phyloP scores from a whole-genome alignment of 495 filamentous ascomycete genomes.

The Barbatosphaeria neglecta region DNA sequence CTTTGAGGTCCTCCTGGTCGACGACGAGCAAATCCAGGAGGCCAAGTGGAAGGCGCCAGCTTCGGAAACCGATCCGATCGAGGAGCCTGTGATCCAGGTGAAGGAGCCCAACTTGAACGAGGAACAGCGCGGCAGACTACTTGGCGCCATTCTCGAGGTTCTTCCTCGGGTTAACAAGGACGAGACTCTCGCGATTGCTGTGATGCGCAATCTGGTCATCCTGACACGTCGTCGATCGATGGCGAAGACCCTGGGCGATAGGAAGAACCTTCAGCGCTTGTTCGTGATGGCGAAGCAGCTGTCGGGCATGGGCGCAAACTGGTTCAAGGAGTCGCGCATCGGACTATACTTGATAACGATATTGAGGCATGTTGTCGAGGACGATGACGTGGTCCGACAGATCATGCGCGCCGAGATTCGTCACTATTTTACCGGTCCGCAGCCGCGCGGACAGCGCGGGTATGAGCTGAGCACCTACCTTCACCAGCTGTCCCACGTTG shows the following conservation, averaged over 20 bases:
- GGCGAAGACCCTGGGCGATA: conserved; percentile 68
- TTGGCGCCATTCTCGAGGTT: conserved; percentile 66
- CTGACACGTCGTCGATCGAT: conserved; percentile 69
- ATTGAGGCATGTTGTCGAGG: conserved; percentile 86
- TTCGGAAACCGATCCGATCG: conserved; percentile 40
- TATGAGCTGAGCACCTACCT: conserved; percentile 64
- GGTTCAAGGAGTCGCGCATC: conserved; percentile 54
- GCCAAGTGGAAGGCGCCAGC: conserved; percentile 60
- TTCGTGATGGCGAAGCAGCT: conserved; percentile 94
- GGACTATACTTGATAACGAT: conserved; percentile 63
- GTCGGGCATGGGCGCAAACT: conserved; percentile 59
- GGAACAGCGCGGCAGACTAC: conserved; percentile 56
- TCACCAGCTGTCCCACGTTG: conserved; percentile 68
- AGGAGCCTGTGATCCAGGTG: conserved; percentile 42
- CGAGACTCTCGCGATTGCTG: conserved; percentile 68
- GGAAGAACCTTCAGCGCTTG: conserved; percentile 74
- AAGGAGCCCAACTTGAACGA: conserved; percentile 53
- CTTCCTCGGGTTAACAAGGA: conserved; percentile 81
- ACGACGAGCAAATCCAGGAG: conserved; percentile 70
- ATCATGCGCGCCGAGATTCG: conserved; percentile 90
- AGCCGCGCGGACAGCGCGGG: conserved; percentile 45
- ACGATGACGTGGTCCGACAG: conserved; percentile 79
- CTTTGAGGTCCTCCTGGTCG: conserved; percentile 76
- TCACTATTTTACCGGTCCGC: conserved; percentile 46
- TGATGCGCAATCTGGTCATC: conserved; percentile 77